Percentiles rank a stretch among this genome's conserved stretches.
Conservation (phyloP, 2,329 filamentous ascomycete genomes). For the Gnomoniopsis smithogilvyi region DNA sequence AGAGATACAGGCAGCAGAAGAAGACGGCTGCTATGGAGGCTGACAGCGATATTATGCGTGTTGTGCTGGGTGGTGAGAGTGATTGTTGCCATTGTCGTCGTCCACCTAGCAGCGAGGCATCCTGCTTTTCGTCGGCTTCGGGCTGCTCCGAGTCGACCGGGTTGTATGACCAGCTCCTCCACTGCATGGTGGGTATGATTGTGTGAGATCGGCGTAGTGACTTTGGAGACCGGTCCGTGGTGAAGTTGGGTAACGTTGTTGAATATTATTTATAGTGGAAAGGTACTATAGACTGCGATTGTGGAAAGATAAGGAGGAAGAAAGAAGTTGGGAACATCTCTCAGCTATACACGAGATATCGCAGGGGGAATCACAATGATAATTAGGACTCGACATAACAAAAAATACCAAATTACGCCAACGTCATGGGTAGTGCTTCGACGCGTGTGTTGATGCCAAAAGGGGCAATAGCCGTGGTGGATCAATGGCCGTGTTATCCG, state of each 20-base stretch:
- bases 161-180: conserved; percentile 8
- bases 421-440: background rate
- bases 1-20: conserved; percentile 1
- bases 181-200: background rate
- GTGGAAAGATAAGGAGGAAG: background rate
- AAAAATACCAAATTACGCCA: background rate
- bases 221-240: background rate
- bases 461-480: background rate
- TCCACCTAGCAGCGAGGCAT: background rate
- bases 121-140: background rate
- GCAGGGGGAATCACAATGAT: background rate
- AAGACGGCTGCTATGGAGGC: background rate
- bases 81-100: background rate
- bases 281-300: no score
- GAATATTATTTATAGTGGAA: no score
- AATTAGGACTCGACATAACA: background rate
- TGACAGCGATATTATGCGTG: background rate
- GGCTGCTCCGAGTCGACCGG: background rate
- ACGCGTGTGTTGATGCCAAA: background rate
- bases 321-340: background rate
- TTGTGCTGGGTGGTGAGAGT: background rate
- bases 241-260: no score
- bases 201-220: background rate
- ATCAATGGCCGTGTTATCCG: background rate
- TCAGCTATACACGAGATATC: background rate